Percentiles rank a stretch among this genome's conserved stretches.
Conservation (phyloP, 2,329 filamentous ascomycete genomes). For the Diaporthe vexans region DNA sequence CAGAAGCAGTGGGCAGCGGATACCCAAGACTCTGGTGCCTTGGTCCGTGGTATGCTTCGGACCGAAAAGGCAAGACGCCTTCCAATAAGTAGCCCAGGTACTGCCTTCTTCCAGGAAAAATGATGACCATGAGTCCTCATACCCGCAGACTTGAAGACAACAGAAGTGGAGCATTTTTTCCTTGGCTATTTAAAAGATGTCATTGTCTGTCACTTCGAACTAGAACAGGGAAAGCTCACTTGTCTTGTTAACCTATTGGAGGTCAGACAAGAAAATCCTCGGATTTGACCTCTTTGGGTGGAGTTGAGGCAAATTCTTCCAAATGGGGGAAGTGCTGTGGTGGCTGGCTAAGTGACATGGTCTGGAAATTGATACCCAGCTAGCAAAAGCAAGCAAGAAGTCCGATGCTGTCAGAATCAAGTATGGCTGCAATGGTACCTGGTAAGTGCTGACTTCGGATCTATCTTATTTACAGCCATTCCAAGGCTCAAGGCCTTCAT, state of each 20-base stretch:
- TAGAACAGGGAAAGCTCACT: background rate
- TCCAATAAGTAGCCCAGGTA: background rate
- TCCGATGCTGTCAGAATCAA: background rate
- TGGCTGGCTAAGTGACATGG: no score
- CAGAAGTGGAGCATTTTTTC: background rate
- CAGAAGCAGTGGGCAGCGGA: background rate
- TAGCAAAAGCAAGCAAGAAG: no score
- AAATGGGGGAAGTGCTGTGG: no score
- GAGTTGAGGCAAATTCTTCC: no score
- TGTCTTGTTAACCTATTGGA: background rate
- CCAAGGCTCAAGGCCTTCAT: background rate
- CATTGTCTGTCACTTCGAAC: background rate
- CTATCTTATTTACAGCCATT: background rate
- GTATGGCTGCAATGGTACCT: background rate
- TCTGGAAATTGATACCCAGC: no score
- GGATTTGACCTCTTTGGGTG: no score
- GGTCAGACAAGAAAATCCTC: background rate
- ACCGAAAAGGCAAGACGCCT: background rate
- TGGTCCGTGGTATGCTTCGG: background rate
- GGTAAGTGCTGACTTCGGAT: background rate
- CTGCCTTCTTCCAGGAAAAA: no score
- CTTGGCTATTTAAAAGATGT: rapidly evolving
- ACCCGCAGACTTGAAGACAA: background rate
- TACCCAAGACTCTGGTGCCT: background rate
- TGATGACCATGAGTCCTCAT: background rate